A percentile compares a stretch with the other conserved stretches of the same genome.
phyloP scores from a whole-genome alignment of 148 eudicot species.

The Drosera capensis region DNA sequence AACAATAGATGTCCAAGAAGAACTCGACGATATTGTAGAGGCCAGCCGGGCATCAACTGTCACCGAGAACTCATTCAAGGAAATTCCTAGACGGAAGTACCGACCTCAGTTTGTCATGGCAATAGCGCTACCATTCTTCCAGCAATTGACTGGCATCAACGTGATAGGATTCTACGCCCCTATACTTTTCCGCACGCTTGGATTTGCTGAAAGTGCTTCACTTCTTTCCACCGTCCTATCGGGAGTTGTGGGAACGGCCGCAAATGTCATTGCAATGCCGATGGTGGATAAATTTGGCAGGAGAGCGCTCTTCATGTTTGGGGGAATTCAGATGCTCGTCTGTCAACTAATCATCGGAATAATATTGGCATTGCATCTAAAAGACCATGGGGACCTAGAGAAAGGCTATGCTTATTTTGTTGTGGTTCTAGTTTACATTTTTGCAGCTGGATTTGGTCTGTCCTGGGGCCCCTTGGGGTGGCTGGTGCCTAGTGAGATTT shows the following conservation, averaged over 20 bases:
- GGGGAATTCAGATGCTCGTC: conserved; percentile 17
- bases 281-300: conserved; percentile 22
- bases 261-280: conserved; percentile 13
- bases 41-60: conserved; percentile 16
- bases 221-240: conserved; percentile 16
- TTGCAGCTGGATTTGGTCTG: conserved; percentile 21
- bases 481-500: conserved; percentile 26
- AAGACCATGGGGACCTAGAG: conserved; percentile 17
- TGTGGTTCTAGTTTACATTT: conserved; percentile 12
- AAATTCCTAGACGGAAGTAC: conserved; percentile 10
- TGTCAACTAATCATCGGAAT: conserved; percentile 18
- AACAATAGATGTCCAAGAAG: conserved; percentile 15
- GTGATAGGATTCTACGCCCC: conserved; percentile 32
- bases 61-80: conserved; percentile 11
- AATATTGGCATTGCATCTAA: conserved; percentile 14
- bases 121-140: conserved; percentile 25
- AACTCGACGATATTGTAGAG: conserved; percentile 16
- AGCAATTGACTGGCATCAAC: conserved; percentile 27
- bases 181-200: conserved; percentile 21
- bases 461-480: conserved; percentile 33
- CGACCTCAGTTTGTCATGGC: conserved; percentile 33
- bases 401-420: conserved; percentile 16
- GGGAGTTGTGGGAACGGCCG: conserved; percentile 8
- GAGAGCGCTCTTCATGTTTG: conserved; percentile 8
- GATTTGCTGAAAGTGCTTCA: conserved; percentile 21